Conservation (phyloP, 305 asterid species). For the Fraxinus baroniana region DNA sequence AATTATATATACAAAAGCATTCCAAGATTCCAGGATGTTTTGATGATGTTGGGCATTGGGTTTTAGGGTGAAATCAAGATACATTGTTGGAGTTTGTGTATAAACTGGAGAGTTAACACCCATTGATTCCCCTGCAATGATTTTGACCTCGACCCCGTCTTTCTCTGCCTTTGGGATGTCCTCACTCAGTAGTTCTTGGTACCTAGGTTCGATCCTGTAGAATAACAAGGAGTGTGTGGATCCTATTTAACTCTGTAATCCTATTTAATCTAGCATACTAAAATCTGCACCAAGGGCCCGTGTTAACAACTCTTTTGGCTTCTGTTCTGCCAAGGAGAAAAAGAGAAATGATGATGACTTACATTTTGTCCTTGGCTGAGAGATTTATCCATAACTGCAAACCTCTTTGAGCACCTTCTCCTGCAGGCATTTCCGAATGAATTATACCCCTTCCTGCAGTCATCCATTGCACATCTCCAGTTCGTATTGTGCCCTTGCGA, state of each 20-base stretch:
- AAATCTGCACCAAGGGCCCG: neutral
- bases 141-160: conserved; percentile 70
- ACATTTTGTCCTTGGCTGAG: conserved; percentile 85
- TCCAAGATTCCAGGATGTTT: conserved; percentile 70
- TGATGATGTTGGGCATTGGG: conserved; percentile 60
- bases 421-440: conserved; percentile 97
- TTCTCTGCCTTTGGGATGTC: conserved; percentile 67
- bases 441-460: conserved; percentile 95
- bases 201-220: conserved; percentile 80
- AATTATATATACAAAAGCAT: conserved; percentile 61
- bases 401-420: conserved; percentile 66
- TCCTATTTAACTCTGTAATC: neutral
- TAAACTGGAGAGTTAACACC: conserved; percentile 79
- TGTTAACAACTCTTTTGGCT: neutral
- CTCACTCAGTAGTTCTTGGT: conserved; percentile 66
- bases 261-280: neutral
- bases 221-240: neutral
- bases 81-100: conserved; percentile 91
- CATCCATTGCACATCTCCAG: conserved; percentile 99
- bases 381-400: conserved; percentile 93
- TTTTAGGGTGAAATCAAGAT: conserved; percentile 65
- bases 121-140: conserved; percentile 92
- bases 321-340: neutral
- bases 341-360: conserved; percentile 17
- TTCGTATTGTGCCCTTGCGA: conserved; percentile 74